Base-by-base conservation (phyloP, 1,284 basidiomycete genomes). In the Pseudomicrostroma phylloplanum region DNA sequence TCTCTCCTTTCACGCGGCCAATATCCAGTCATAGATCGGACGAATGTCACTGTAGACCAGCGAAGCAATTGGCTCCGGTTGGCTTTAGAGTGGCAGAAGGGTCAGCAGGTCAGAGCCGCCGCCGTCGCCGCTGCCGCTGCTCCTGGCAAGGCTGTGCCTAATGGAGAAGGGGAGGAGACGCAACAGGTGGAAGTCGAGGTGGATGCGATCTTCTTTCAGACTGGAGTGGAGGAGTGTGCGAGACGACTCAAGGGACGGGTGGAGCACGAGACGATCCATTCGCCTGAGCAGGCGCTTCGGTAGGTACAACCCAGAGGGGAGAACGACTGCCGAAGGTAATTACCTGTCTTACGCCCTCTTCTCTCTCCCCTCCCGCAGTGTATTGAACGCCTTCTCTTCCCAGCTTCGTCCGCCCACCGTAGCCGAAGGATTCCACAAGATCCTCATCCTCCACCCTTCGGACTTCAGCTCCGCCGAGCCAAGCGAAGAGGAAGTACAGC, bases 251-350 rank as follows among this genome's bases (percentile, higher is more conserved):
- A 23, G 51, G 51, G 21, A 17, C n/a, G 51, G 6, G 26, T 25
- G 23, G 51, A 54, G 21, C 51, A 54, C 25, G 51, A 54, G 51
- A 54, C 51, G 26, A 17, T 54, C 13, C n/a, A 26, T 26, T 19
- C 51, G 51, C 51, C 51, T 6, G 51, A 54, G 15, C n/a, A 23
- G 13, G 51, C 21, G 15, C 21, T 54, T 15, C 15, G 43, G 43
- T 48, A 21, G 43, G 43, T 48, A 21, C 43, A 21, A 36, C 9
- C 30, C 9, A 3, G 30, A 36, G 4, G 3, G 30, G 30, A 36
- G 30, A 36, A 9, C 30, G 3, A 36, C 30, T 9, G 30, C 30
- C 30, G 30, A 36, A 36, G 30, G 30, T 3, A 3, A 36, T 9
- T n/a, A n/a, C n/a, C n/a, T n/a, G n/a, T n/a, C n/a, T 36, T 9